Percentiles rank a stretch among this genome's conserved stretches.
Conservation (phyloP, 1,284 basidiomycete species). For the Chalciporus sp. region DNA sequence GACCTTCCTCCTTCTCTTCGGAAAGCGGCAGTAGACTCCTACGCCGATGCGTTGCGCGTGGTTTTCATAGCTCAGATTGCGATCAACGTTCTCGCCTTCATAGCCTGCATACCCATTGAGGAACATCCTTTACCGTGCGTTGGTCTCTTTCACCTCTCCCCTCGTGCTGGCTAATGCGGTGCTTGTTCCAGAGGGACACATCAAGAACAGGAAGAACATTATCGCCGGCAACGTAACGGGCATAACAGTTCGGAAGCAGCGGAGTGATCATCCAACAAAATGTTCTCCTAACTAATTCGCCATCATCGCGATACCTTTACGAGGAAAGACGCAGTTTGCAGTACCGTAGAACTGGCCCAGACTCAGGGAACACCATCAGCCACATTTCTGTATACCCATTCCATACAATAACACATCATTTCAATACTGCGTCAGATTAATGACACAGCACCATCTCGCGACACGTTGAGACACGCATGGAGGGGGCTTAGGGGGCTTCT, state of each 20-base stretch:
- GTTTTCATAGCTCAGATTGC: conserved; percentile 84
- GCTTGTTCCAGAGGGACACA: conserved; percentile 52
- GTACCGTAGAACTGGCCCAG: conserved; percentile 27
- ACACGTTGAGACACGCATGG: not conserved
- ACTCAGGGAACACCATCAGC: conserved; percentile 24
- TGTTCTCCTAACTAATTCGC: conserved; percentile 7
- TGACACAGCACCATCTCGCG: not conserved
- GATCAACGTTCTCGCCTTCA: conserved; percentile 62
- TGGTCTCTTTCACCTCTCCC: conserved; percentile 11
- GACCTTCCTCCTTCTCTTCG: conserved; percentile 62
- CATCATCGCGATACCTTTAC: conserved; percentile 23
- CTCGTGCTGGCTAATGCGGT: conserved; percentile 13
- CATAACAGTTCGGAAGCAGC: conserved; percentile 15
- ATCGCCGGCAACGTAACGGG: conserved; percentile 39
- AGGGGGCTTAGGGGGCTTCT: not conserved
- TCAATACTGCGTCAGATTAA: conserved; percentile 1
- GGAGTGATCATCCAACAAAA: conserved; percentile 19
- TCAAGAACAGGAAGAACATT: conserved; percentile 61
- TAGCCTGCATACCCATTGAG: conserved; percentile 70
- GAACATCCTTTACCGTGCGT: conserved; percentile 75
- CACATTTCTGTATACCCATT: conserved; percentile 24
- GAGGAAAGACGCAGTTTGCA: conserved; percentile 36
- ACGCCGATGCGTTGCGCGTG: conserved; percentile 78
- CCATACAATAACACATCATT: conserved; percentile 1
- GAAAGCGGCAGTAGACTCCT: conserved; percentile 78